Percentiles rank a stretch among this genome's conserved stretches.
Evolutionary conservation across 2,329 filamentous ascomycete genomes (phyloP).

Genomic region (Sclerotinia nivalis): DNA sequence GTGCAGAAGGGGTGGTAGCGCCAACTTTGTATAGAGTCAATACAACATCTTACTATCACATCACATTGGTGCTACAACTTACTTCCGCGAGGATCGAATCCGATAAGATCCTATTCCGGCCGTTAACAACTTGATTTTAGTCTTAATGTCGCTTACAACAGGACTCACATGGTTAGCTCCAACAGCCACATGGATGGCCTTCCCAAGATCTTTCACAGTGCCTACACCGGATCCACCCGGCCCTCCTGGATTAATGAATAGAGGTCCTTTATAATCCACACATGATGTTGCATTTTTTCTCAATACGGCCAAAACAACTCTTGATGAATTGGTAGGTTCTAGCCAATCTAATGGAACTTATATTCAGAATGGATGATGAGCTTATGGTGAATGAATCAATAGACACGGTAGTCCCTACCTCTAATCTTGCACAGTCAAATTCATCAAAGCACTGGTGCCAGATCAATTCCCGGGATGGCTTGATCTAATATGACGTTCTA

Average conservation of each 20-base stretch:
- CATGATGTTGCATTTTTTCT: slow-evolving; percentile 29
- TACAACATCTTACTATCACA: neutral
- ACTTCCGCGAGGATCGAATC: slow-evolving; percentile 52
- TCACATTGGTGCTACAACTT: neutral
- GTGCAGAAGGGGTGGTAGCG: slow-evolving; percentile 49
- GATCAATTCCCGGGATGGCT: neutral
- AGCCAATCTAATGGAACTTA: slow-evolving; percentile 31
- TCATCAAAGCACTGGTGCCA: slow-evolving; percentile 8
- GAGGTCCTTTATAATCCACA: slow-evolving; percentile 30
- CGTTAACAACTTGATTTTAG: neutral
- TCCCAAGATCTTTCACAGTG: slow-evolving; percentile 35
- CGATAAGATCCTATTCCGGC: slow-evolving; percentile 48
- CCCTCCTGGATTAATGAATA: slow-evolving; percentile 40
- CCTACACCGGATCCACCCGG: slow-evolving; percentile 50
- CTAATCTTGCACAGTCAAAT: slow-evolving; percentile 13
- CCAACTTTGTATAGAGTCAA: slow-evolving; percentile 36
- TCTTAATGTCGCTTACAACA: neutral
- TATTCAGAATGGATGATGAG: neutral
- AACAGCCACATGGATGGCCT: slow-evolving; percentile 47
- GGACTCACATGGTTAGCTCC: slow-evolving; percentile 31
- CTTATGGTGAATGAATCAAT: neutral
- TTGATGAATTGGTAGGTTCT: slow-evolving; percentile 27
- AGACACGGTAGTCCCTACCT: neutral
- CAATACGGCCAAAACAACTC: slow-evolving; percentile 31
- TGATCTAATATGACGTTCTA: neutral